A percentile compares a stretch with the other conserved stretches of the same genome.
phyloP scores from a whole-genome alignment of 2,329 filamentous ascomycete genomes.

The Penicillium sclerotiorum region DNA sequence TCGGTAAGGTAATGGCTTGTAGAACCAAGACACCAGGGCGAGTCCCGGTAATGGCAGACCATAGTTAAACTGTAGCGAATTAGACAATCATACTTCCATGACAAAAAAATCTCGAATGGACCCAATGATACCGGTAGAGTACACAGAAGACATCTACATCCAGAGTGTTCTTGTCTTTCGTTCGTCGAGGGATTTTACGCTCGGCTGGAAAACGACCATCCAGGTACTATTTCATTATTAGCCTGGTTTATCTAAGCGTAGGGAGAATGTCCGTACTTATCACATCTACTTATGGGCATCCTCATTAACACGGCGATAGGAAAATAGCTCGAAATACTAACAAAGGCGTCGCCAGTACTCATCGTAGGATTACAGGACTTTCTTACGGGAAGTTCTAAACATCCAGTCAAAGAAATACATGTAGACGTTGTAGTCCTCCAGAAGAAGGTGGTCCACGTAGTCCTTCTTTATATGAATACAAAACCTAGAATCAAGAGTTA shows the following conservation, averaged over 20 bases:
- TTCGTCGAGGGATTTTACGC: constrained; percentile 19
- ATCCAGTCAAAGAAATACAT: constrained; percentile 34
- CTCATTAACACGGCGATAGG: constrained; percentile 20
- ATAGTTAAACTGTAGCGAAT: constrained; percentile 15
- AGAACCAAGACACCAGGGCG: constrained; percentile 25
- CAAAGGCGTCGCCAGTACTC: constrained; percentile 28
- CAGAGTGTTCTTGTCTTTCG: constrained; percentile 17
- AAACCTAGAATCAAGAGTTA: constrained; percentile 23
- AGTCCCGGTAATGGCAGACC: constrained; percentile 26
- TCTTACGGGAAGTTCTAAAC: constrained; percentile 26
- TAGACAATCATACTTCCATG: constrained; percentile 23
- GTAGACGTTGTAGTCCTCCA: constrained; percentile 26
- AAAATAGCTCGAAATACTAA: constrained; percentile 27
- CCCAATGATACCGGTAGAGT: constrained; percentile 19
- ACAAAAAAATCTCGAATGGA: constrained; percentile 21
- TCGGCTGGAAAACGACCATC: constrained; percentile 10
- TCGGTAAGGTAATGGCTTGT: constrained; percentile 16
- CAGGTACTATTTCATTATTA: constrained; percentile 14
- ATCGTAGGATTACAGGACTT: constrained; percentile 26
- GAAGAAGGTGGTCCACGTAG: constrained; percentile 27
- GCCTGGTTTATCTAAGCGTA: constrained; percentile 6
- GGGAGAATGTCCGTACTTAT: constrained; percentile 18
- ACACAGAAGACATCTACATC: constrained; percentile 19
- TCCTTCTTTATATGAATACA: constrained; percentile 26
- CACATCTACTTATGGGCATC: constrained; percentile 26